Conservation (phyloP, 179 eudicot genomes). For the Nepenthes alata region DNA sequence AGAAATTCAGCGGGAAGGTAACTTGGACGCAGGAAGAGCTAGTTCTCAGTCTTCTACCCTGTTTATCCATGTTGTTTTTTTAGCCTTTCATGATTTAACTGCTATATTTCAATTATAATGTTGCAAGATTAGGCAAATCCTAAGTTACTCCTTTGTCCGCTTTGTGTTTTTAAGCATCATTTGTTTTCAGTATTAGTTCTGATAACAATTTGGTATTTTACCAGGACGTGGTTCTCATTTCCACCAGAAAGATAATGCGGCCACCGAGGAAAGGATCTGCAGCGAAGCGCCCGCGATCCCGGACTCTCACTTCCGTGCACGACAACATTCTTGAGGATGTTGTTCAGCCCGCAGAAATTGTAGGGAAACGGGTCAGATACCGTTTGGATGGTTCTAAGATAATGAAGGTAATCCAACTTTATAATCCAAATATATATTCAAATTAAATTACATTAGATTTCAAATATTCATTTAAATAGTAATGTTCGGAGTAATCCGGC, state of each 20-base stretch:
- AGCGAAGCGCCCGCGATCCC: background rate
- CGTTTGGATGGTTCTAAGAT: conserved; percentile 1
- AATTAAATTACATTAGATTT: no score
- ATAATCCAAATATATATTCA: background rate
- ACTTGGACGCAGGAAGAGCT: background rate
- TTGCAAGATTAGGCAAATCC: background rate
- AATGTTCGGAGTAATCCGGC: background rate
- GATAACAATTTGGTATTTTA: background rate
- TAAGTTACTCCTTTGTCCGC: background rate
- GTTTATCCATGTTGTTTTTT: background rate
- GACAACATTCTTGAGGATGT: conserved; percentile 1
- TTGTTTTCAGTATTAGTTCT: conserved; percentile 28
- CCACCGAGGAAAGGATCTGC: conserved; percentile 3
- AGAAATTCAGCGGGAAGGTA: conserved; percentile 5
- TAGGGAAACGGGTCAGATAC: conserved; percentile 10
- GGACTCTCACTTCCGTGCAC: conserved; percentile 2
- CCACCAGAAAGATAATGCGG: conserved; percentile 23
- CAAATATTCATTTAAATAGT: no score
- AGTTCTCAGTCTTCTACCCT: background rate
- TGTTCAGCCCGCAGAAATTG: conserved; percentile 5
- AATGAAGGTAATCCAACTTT: conserved; percentile 1
- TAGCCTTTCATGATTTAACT: background rate
- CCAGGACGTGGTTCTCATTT: conserved; percentile 47
- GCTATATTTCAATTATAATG: background rate
- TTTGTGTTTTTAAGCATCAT: background rate